Conservation (phyloP, 2,329 filamentous ascomycete species). For the Curvularia verruculosa region DNA sequence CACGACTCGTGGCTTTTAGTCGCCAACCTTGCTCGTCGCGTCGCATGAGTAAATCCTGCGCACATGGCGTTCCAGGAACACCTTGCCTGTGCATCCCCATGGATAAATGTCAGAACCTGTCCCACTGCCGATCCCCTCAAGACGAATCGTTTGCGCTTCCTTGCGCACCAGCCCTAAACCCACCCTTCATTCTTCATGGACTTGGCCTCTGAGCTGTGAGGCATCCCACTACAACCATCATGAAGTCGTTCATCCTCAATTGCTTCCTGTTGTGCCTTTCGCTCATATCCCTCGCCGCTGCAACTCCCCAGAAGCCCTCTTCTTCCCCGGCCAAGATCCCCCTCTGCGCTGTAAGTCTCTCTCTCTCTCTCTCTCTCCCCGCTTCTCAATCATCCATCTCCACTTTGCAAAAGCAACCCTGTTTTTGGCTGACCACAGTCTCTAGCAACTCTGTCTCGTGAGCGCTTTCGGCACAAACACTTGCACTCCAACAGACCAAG, state of each 20-base stretch:
- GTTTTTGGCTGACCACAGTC: conserved; percentile 1
- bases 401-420: background rate
- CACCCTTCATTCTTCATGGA: background rate
- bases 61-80: conserved; percentile 6
- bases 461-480: conserved; percentile 21
- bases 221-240: conserved; percentile 1
- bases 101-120: conserved; percentile 6
- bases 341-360: conserved; percentile 25
- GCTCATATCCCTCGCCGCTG: conserved; percentile 5
- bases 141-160: background rate
- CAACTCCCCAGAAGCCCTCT: conserved; percentile 12
- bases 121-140: conserved; percentile 3
- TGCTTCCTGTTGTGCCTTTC: conserved; percentile 10
- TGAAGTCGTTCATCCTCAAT: conserved; percentile 4
- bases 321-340: conserved; percentile 11
- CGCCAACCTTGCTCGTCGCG: background rate
- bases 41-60: conserved; percentile 2
- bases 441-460: conserved; percentile 21
- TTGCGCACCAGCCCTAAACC: background rate
- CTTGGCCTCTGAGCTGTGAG: background rate
- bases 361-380: too few relatives aligned
- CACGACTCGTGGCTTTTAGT: conserved; percentile 13
- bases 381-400: too few relatives aligned
- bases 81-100: background rate
- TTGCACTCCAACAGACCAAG: conserved; percentile 26